Evolutionary conservation across 176 grass and related monocot genomes (phyloP).

Genomic region (Sorghum bicolor): Sorghum_bicolor_NCBIv3 NC_012872.2:4045501-4046000

Average conservation of each 20-base stretch:
- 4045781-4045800: conserved; percentile 64
- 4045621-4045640: background rate
- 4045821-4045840: conserved; percentile 60
- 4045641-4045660: background rate
- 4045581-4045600: background rate
- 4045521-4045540: background rate
- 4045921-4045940: background rate
- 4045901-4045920: background rate
- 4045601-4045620: background rate
- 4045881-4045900: background rate
- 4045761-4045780: conserved; percentile 67
- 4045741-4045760: conserved; percentile 78
- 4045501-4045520: background rate
- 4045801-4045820: conserved; percentile 82
- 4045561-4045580: background rate
- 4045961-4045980: background rate
- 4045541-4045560: background rate
- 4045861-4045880: background rate
- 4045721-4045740: conserved; percentile 79
- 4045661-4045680: background rate
- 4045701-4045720: conserved; percentile 82
- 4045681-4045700: conserved; percentile 26
- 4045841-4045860: background rate
- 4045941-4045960: conserved; percentile 2
- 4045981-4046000: background rate